These are phyloP conservation scores for Phylloporus sp. DNA, from an alignment of 768 basidiomycete genomes.

Conservation along the genomic window DNA sequence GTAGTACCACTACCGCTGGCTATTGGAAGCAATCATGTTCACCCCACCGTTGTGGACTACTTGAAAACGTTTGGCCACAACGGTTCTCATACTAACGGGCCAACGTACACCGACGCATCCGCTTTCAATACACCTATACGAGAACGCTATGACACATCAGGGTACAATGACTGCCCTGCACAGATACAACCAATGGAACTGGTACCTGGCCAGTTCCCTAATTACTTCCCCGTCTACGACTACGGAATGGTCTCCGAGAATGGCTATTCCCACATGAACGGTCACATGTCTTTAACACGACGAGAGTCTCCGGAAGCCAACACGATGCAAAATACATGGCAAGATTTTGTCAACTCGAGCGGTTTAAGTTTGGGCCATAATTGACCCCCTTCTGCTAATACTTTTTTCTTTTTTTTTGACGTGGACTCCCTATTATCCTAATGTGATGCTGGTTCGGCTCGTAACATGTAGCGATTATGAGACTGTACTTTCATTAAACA, in stretches of 20 bases:
- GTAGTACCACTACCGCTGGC: slow-evolving; percentile 67
- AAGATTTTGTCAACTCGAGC: slow-evolving; percentile 50
- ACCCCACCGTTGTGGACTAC: slow-evolving; percentile 67
- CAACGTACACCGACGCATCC: slow-evolving; percentile 24
- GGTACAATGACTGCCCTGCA: slow-evolving; percentile 17
- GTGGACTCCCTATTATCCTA: slow-evolving; percentile 1
- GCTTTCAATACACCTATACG: slow-evolving; percentile 24
- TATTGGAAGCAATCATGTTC: slow-evolving; percentile 46
- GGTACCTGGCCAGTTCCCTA: slow-evolving; percentile 46
- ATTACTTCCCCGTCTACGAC: slow-evolving; percentile 75
- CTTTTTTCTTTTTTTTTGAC: background rate
- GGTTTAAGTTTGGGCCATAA: slow-evolving; percentile 19
- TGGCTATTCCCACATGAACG: slow-evolving; percentile 38
- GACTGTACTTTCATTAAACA: slow-evolving; percentile 2
- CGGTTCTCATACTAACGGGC: slow-evolving; percentile 16
- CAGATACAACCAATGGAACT: slow-evolving; percentile 32
- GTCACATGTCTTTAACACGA: slow-evolving; percentile 32
- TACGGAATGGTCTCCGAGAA: slow-evolving; percentile 43
- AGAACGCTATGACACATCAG: slow-evolving; percentile 23
- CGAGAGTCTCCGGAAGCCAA: slow-evolving; percentile 53
- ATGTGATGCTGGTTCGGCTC: slow-evolving; percentile 6
- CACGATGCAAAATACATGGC: slow-evolving; percentile 58
- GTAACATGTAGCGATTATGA: slow-evolving; percentile 20
- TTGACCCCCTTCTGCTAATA: slow-evolving; percentile 3
- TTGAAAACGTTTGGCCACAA: slow-evolving; percentile 53